These are phyloP conservation scores for Hypoxylon intermedium DNA, from an alignment of 495 filamentous ascomycete species.

Conservation along the genomic window DNA sequence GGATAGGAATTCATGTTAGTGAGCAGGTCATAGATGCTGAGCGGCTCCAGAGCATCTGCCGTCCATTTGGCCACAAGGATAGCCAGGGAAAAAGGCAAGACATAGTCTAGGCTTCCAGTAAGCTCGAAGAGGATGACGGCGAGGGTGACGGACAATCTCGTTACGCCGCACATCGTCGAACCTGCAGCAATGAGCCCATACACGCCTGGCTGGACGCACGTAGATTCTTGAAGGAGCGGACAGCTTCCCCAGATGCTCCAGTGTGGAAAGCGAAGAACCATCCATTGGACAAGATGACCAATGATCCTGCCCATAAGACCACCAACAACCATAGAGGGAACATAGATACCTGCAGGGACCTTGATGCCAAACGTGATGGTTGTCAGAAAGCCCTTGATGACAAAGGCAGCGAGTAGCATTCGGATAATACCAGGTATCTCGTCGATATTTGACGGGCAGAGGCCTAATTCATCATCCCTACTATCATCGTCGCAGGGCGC, in stretches of 20 bases:
- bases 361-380: conserved; percentile 93
- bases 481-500: conserved; percentile 73
- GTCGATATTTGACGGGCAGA: conserved; percentile 76
- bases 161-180: conserved; percentile 97
- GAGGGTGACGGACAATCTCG: conserved; percentile 89
- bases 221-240: conserved; percentile 68
- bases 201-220: conserved; percentile 92
- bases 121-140: conserved; percentile 96
- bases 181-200: conserved; percentile 95
- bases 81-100: conserved; percentile 90
- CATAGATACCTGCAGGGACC: conserved; percentile 94
- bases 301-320: conserved; percentile 90
- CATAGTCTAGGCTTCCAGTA: conserved; percentile 92
- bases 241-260: conserved; percentile 77
- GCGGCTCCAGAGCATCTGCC: conserved; percentile 91
- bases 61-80: conserved; percentile 98
- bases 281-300: conserved; percentile 85
- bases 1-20: conserved; percentile 98
- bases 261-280: conserved; percentile 74
- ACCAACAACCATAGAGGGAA: conserved; percentile 97
- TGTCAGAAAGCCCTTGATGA: conserved; percentile 89
- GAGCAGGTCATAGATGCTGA: conserved; percentile 93
- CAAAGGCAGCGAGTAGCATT: conserved; percentile 76
- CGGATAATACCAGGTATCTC: conserved; percentile 76
- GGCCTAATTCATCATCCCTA: conserved; percentile 64